A percentile compares a stretch with the other conserved stretches of the same genome.
phyloP scores from a whole-genome alignment of 225 moss, liverwort and hornwort genomes.

The Antitrichia curtipendula region DNA sequence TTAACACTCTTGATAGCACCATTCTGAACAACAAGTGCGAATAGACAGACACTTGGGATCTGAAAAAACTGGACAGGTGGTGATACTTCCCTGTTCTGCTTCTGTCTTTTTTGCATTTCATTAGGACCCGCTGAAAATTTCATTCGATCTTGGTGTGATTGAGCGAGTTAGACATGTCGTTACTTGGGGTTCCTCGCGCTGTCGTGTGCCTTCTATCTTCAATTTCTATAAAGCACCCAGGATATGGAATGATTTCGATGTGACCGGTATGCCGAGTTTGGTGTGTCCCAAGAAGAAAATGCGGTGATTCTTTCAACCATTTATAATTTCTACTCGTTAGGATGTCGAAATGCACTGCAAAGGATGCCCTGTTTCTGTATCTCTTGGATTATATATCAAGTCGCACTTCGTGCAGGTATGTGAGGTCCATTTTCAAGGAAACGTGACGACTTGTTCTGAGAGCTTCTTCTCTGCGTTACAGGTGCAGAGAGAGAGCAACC shows the following conservation, averaged over 20 bases:
- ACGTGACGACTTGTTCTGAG: background rate
- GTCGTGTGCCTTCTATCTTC: background rate
- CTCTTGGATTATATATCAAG: background rate
- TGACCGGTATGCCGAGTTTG: too few species aligned
- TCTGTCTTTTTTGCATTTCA: too few species aligned
- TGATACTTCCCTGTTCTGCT: background rate
- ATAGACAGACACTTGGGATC: background rate
- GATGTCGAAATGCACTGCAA: too few species aligned
- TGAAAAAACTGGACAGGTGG: background rate
- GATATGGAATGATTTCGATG: background rate
- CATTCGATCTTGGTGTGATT: background rate
- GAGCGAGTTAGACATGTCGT: background rate
- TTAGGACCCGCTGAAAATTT: background rate
- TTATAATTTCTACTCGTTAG: background rate
- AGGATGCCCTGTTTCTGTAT: background rate
- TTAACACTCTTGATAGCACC: background rate
- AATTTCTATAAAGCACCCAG: background rate
- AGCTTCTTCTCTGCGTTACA: background rate
- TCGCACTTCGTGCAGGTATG: background rate
- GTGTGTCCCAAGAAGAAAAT: background rate
- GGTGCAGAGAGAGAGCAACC: background rate
- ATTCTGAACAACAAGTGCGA: background rate
- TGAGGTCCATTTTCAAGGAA: background rate
- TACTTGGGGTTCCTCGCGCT: too few species aligned
- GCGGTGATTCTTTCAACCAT: background rate